Conservation (phyloP, 106 monocot genomes). For the Apostasia ramifera region DNA sequence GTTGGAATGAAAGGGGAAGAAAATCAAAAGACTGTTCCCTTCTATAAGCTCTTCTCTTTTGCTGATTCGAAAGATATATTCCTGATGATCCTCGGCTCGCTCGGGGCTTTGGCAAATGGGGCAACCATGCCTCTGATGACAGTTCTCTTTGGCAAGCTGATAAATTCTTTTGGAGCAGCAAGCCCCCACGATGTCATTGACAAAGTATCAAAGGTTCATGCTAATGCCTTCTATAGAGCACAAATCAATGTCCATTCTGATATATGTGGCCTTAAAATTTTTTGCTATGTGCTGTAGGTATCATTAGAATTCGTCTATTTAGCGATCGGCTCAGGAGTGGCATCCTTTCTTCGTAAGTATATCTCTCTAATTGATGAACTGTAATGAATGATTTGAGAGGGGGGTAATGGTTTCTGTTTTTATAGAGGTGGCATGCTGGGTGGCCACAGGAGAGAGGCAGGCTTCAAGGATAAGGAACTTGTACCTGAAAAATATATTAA, state of each 20-base stretch:
- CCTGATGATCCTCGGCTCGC: slow-evolving; percentile 40
- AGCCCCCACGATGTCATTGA: slow-evolving; percentile 24
- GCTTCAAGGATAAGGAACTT: slow-evolving; percentile 50
- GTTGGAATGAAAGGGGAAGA: slow-evolving; percentile 4
- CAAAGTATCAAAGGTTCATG: slow-evolving; percentile 61
- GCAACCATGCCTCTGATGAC: slow-evolving; percentile 48
- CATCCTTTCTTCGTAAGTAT: slow-evolving; percentile 44
- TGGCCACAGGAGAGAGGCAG: slow-evolving; percentile 56
- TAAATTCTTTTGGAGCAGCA: slow-evolving; percentile 48
- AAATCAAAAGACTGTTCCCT: slow-evolving; percentile 21
- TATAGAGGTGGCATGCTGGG: slow-evolving; percentile 69
- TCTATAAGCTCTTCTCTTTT: slow-evolving; percentile 48
- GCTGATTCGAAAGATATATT: slow-evolving; percentile 46
- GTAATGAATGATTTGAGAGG: background rate
- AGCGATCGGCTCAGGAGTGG: slow-evolving; percentile 32
- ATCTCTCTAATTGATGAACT: background rate
- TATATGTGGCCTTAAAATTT: too few species aligned
- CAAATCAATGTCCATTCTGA: too few species aligned
- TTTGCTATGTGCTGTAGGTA: slow-evolving; percentile 28
- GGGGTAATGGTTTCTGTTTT: background rate
- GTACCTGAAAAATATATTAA: slow-evolving; percentile 47
- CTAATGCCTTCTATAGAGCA: too few species aligned
- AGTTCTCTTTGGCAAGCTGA: slow-evolving; percentile 46
- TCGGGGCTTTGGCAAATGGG: slow-evolving; percentile 47
- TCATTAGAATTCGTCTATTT: slow-evolving; percentile 39